Percentiles rank a stretch among this genome's conserved stretches.
Conservation (phyloP, 169 alveolate genomes). For the Plasmodium billcollinsi region DNA sequence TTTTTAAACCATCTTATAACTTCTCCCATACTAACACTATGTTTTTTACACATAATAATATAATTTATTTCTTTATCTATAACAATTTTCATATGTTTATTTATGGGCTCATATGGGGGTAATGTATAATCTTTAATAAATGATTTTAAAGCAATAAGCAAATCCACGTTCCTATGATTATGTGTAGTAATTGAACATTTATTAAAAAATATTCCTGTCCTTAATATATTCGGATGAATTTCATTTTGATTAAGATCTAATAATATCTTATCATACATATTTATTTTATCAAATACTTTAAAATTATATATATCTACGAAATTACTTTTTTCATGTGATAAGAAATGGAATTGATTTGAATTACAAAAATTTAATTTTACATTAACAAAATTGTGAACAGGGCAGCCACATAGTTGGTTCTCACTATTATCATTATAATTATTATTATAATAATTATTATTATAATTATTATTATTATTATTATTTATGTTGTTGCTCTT, state of each 20-base stretch:
- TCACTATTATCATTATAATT: not conserved
- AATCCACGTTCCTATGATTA: slow-evolving; percentile 79
- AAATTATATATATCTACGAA: slow-evolving; percentile 49
- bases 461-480: slow-evolving; percentile 5
- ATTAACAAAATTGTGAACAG: slow-evolving; percentile 39
- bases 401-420: slow-evolving; percentile 11
- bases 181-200: slow-evolving; percentile 76
- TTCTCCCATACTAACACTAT: slow-evolving; percentile 83
- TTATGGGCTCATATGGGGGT: slow-evolving; percentile 82
- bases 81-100: slow-evolving; percentile 78
- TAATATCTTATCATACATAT: slow-evolving; percentile 69
- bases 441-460: not conserved
- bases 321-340: slow-evolving; percentile 28
- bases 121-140: slow-evolving; percentile 81
- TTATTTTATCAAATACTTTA: slow-evolving; percentile 58
- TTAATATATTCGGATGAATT: slow-evolving; percentile 81
- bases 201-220: slow-evolving; percentile 82
- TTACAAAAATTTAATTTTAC: slow-evolving; percentile 33
- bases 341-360: slow-evolving; percentile 35
- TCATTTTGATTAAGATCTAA: slow-evolving; percentile 76
- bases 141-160: slow-evolving; percentile 79
- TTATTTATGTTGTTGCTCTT: too few species aligned
- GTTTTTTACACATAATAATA: slow-evolving; percentile 81
- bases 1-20: slow-evolving; percentile 83
- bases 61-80: slow-evolving; percentile 80